Conservation (phyloP, 371 early-diverging fungal genomes). For the Mortierella sp. region DNA sequence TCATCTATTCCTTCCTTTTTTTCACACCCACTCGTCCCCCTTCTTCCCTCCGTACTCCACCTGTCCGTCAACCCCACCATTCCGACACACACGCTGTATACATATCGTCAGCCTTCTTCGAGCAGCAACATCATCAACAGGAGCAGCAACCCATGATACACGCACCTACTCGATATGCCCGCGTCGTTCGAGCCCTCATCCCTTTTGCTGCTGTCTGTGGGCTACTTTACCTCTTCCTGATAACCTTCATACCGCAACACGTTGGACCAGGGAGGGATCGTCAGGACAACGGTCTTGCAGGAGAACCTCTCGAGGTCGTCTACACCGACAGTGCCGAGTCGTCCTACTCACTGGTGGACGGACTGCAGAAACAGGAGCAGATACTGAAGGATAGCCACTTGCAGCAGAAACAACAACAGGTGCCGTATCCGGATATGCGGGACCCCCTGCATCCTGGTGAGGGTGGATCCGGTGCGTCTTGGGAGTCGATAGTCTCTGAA, state of each 20-base stretch:
- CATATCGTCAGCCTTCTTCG: neutral
- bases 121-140: neutral
- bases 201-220: slow-evolving; percentile 34
- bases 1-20: neutral
- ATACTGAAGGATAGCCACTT: neutral
- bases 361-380: neutral
- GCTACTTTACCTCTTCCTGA: slow-evolving; percentile 30
- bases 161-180: slow-evolving; percentile 40
- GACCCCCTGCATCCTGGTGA: neutral
- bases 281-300: neutral
- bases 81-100: neutral
- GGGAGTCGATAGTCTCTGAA: neutral
- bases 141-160: slow-evolving; percentile 17
- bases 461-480: neutral
- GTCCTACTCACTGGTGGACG: neutral
- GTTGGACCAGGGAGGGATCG: slow-evolving; percentile 4
- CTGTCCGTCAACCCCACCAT: neutral
- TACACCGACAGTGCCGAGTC: neutral
- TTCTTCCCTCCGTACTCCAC: neutral
- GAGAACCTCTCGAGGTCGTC: neutral
- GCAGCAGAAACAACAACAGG: neutral
- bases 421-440: neutral
- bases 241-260: slow-evolving; percentile 28
- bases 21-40: neutral
- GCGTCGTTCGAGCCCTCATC: slow-evolving; percentile 27